Percentiles rank a stretch among this genome's conserved stretches.
These are phyloP conservation scores for Dalechampia spathulata DNA, from an alignment of 441 rosid genomes.

Conservation along the genomic window DNA sequence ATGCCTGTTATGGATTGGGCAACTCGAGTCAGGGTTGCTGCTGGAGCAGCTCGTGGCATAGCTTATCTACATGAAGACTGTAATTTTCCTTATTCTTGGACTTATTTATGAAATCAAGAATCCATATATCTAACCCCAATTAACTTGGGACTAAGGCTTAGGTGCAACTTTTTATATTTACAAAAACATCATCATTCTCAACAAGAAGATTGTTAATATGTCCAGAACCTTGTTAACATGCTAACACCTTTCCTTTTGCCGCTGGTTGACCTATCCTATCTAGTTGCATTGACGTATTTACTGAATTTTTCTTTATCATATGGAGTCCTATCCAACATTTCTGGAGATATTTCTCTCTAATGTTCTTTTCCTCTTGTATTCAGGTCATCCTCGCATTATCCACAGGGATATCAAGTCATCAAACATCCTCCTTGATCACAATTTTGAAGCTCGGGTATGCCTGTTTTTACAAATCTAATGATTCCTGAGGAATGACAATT, in stretches of 20 bases:
- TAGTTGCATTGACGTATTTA: neutral
- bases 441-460: slow-evolving; percentile 80
- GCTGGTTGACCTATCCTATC: neutral
- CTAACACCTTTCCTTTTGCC: no score
- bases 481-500: slow-evolving; percentile 1
- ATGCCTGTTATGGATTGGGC: slow-evolving; percentile 79
- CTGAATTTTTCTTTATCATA: neutral
- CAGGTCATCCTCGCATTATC: slow-evolving; percentile 93
- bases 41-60: slow-evolving; percentile 95
- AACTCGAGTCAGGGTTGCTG: slow-evolving; percentile 72
- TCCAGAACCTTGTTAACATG: slow-evolving; percentile 4
- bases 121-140: no score
- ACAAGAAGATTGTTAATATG: neutral
- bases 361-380: slow-evolving; percentile 3
- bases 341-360: slow-evolving; percentile 3
- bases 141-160: no score
- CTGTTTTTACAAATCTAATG: slow-evolving; percentile 7
- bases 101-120: neutral
- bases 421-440: slow-evolving; percentile 78
- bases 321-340: neutral
- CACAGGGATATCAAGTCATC: slow-evolving; percentile 98
- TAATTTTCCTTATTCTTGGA: slow-evolving; percentile 30
- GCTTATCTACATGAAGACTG: slow-evolving; percentile 98
- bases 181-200: no score
- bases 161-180: no score